Conservation (phyloP, 2,329 filamentous ascomycete species). For the Aschersonia sp. region DNA sequence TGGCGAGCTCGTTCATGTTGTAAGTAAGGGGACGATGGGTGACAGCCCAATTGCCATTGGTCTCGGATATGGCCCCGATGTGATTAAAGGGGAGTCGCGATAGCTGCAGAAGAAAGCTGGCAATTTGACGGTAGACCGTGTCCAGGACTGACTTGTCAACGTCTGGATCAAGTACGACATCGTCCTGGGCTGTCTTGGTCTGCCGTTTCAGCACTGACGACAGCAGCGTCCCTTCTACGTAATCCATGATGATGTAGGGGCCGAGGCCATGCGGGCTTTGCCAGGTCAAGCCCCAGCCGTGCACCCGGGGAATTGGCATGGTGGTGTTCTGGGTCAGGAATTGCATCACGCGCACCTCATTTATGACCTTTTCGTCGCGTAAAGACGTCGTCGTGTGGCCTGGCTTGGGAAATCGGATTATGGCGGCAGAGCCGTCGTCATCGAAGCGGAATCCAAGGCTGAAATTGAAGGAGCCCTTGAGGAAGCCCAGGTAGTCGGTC, state of each 20-base stretch:
- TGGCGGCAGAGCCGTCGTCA: slow-evolving; percentile 7
- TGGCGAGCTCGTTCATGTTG: slow-evolving; percentile 23
- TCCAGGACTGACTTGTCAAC: slow-evolving; percentile 8
- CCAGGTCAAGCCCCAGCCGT: slow-evolving; percentile 12
- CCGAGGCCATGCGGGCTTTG: slow-evolving; percentile 16
- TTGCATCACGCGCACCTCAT: slow-evolving; percentile 13
- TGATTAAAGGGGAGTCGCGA: slow-evolving; percentile 14
- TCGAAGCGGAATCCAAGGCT: slow-evolving; percentile 10
- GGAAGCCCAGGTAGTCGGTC: slow-evolving; percentile 9
- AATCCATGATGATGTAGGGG: slow-evolving; percentile 19
- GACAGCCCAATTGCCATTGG: slow-evolving; percentile 13
- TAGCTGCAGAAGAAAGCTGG: slow-evolving; percentile 13
- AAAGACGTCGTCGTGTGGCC: slow-evolving; percentile 8
- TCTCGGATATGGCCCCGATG: slow-evolving; percentile 20
- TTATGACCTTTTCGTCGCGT: slow-evolving; percentile 17
- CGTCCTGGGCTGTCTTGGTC: slow-evolving; percentile 2
- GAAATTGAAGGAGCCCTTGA: slow-evolving; percentile 16
- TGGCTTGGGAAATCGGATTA: slow-evolving; percentile 13
- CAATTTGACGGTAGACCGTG: slow-evolving; percentile 11
- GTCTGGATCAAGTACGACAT: slow-evolving; percentile 3
- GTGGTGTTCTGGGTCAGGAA: slow-evolving; percentile 13
- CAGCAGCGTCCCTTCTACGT: slow-evolving; percentile 11
- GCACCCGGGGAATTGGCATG: slow-evolving; percentile 15
- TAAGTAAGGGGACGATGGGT: slow-evolving; percentile 20
- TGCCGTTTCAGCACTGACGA: slow-evolving; percentile 12